A percentile compares a stretch with the other conserved stretches of the same genome.
phyloP scores from a whole-genome alignment of 2,329 filamentous ascomycete species.

The Xenosphaeropsis pyriputrescens region DNA sequence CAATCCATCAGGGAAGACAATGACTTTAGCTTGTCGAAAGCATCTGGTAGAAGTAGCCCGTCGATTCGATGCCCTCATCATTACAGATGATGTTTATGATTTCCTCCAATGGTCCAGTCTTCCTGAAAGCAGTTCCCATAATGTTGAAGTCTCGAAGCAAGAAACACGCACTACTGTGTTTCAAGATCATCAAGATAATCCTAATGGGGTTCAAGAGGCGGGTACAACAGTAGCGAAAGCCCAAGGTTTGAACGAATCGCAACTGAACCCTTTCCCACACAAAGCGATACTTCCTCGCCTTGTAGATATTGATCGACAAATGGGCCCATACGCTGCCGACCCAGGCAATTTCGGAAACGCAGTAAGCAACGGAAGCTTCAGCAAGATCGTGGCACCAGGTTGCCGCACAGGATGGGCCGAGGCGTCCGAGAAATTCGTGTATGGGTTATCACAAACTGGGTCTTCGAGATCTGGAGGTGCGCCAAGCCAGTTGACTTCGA shows the following conservation, averaged over 20 bases:
- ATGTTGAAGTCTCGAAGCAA: too few species aligned
- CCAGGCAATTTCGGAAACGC: constrained; percentile 59
- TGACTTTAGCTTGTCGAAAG: constrained; percentile 53
- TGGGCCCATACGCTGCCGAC: constrained; percentile 39
- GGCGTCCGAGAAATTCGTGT: constrained; percentile 43
- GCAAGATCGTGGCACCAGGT: constrained; percentile 74
- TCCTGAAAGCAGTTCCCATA: too few species aligned
- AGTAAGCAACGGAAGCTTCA: constrained; percentile 79
- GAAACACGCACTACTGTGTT: too few species aligned
- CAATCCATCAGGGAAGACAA: constrained; percentile 77
- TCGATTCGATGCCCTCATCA: constrained; percentile 64
- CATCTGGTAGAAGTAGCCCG: constrained; percentile 64
- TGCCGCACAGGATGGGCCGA: constrained; percentile 82
- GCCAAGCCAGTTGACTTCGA: constrained; percentile 37
- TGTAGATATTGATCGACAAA: constrained; percentile 59
- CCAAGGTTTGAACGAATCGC: too few species aligned
- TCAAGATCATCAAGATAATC: too few species aligned
- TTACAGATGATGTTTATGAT: constrained; percentile 91
- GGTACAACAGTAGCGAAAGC: too few species aligned
- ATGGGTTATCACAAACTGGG: constrained; percentile 36
- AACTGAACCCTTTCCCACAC: constrained; percentile 1
- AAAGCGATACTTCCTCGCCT: constrained; percentile 46
- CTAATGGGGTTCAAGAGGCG: background rate
- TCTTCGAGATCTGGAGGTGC: constrained; percentile 41
- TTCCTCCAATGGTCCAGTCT: constrained; percentile 72